These are phyloP conservation scores for Panicum hallii DNA, from an alignment of 202 grass and related monocot genomes.

Conservation along the genomic window DNA sequence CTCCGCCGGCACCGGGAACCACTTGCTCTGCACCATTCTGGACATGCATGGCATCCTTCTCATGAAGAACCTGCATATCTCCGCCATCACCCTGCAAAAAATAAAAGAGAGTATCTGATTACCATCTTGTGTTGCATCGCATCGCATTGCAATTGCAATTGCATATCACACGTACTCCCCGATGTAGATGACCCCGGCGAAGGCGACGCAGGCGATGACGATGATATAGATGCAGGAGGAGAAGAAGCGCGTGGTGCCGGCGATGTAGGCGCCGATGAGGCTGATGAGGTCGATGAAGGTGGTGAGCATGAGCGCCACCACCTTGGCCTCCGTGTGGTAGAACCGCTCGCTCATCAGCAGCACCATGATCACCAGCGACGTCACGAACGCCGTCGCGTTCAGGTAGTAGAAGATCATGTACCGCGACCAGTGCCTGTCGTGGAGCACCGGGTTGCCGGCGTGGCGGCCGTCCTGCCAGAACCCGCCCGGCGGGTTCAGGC, in stretches of 20 bases:
- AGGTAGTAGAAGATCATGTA: conserved; percentile 55
- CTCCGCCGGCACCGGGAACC: conserved; percentile 19
- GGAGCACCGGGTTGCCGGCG: conserved; percentile 45
- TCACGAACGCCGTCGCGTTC: conserved; percentile 59
- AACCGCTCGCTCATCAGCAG: conserved; percentile 55
- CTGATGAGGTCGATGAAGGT: conserved; percentile 45
- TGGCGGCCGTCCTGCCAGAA: conserved; percentile 44
- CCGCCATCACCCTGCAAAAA: conserved; percentile 19
- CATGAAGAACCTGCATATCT: conserved; percentile 21
- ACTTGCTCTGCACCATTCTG: not conserved
- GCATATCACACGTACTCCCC: conserved; percentile 30
- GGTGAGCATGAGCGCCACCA: conserved; percentile 40
- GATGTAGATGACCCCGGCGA: conserved; percentile 31
- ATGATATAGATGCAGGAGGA: conserved; percentile 48
- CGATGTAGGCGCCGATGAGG: conserved; percentile 55
- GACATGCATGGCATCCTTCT: conserved; percentile 1
- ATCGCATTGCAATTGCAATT: too few relatives aligned
- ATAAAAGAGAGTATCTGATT: not conserved
- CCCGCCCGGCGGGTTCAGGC: conserved; percentile 58
- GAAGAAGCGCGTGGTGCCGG: conserved; percentile 28
- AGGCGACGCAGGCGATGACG: conserved; percentile 46
- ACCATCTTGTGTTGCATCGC: not conserved
- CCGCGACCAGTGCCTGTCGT: not conserved
- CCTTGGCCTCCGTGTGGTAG: conserved; percentile 29
- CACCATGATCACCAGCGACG: conserved; percentile 60